Evolutionary conservation across 2,329 filamentous ascomycete genomes (phyloP), one percentile per base, ranked within the genome.

Genomic region (Ascochyta lentis): DNA sequence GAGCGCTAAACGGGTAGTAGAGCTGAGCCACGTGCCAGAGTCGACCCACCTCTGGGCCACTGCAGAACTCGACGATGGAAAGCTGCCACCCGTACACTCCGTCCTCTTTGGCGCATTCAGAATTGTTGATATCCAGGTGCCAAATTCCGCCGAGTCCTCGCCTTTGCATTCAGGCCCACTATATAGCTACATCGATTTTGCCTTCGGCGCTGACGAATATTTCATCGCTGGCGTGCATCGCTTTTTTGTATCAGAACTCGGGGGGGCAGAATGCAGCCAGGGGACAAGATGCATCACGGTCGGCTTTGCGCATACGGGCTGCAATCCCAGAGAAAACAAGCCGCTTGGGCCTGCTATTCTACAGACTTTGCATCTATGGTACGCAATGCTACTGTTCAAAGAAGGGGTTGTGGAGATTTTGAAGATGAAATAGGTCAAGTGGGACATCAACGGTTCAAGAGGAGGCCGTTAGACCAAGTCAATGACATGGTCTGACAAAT

Each of bases 281-380:
- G 8, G 4, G 33, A 22, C 2, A 44, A 27, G 44, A n/a, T 19
- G 2, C 24, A 26, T 51, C n/a, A 24, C 34, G 13, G 31, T 51
- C 19, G 16, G 8, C 2, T 44, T 44, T 22, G 43, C 45, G 2
- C 47, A 52, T 27, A 27, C 44, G 10, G 33, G 51, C 1, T 59
- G 51, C 16, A 55, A 59, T 35, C 56, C 56, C 9, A 52, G 19
- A 22, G 48, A 55, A 26, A 34, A 59, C 13, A 55, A 52, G 43
- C 51, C 26, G 26, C 19, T 59, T 13, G 35, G 22, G 4, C 47
- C 47, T 4, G 48, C 23, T 1, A 3, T 49, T 7, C 26, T 55
- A 10, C 37, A 49, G 48, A 45, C 43, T 1, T 9, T 59, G 4
- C 51, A 59, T 31, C 15, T 49, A 5, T 53, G 43, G 48, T 59